A percentile compares a stretch with the other conserved stretches of the same genome.
Evolutionary conservation across 2,329 filamentous ascomycete species (phyloP).

Genomic region (Mariannaea elegans): DNA sequence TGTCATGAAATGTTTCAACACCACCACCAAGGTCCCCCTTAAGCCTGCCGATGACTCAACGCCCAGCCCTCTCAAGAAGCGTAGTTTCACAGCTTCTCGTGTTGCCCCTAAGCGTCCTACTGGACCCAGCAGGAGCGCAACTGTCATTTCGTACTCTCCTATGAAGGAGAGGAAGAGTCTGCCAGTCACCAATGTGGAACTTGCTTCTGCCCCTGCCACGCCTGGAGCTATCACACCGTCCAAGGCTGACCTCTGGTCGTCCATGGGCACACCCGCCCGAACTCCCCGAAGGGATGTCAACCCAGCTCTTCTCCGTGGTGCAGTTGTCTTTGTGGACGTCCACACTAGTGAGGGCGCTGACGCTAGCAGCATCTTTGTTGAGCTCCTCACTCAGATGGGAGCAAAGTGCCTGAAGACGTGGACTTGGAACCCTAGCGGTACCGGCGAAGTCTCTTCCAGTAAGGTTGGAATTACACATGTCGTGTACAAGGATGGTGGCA

Average conservation of each 20-base stretch:
- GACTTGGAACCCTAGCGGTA: constrained; percentile 71
- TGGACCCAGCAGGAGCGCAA: constrained; percentile 57
- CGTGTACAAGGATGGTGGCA: constrained; percentile 87
- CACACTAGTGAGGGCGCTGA: constrained; percentile 83
- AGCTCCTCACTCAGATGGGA: constrained; percentile 82
- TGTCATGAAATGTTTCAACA: constrained; percentile 66
- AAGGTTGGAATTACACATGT: constrained; percentile 87
- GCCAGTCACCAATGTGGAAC: constrained; percentile 29
- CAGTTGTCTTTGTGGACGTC: constrained; percentile 84
- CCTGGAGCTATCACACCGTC: constrained; percentile 50
- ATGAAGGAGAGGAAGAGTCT: constrained; percentile 52
- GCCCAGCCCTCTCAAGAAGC: constrained; percentile 57
- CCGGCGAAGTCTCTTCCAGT: constrained; percentile 48
- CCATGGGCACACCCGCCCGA: constrained; percentile 63
- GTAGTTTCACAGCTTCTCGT: constrained; percentile 60
- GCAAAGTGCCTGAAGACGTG: constrained; percentile 80
- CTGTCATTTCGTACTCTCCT: constrained; percentile 64
- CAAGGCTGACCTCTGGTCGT: constrained; percentile 64
- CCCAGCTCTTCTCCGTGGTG: constrained; percentile 69
- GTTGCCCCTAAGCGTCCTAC: constrained; percentile 54
- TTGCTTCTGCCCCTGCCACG: constrained; percentile 42
- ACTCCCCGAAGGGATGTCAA: constrained; percentile 65
- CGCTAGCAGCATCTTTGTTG: constrained; percentile 82
- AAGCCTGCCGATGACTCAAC: constrained; percentile 72
- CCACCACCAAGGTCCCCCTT: constrained; percentile 79